Base-by-base conservation (phyloP, 2,329 filamentous ascomycete species). In the Hypoxylon sp. region DNA sequence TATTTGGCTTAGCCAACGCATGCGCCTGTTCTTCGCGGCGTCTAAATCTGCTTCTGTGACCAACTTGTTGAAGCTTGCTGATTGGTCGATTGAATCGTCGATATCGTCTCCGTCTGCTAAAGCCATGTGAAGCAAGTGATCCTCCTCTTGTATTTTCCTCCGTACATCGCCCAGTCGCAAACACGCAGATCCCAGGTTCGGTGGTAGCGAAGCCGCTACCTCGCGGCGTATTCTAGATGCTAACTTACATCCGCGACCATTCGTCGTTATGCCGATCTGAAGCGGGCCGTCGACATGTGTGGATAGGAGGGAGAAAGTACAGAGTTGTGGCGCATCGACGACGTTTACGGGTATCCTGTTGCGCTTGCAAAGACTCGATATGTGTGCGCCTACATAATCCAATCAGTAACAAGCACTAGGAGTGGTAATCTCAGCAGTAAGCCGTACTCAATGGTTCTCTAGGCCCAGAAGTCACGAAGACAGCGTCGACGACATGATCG, bases 211-310 rank as follows among this genome's bases (percentile, higher is more conserved):
- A 0, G 94, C 87, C 1, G 93, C 92, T 67, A 99, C 92, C 75
- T 98, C 96, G 62, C 96, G 88, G 14, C 94, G 89, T 74, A 99
- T 93, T 25, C 96, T 87, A 9, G 93, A 93, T 5, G 96, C 93
- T 30, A 99, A 87, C 80, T 97, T 98, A 83, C 96, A 98, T 1
- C 96, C 96, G 74, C 92, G 91, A 19, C 96, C 95, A 64, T 97
- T 98, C 0, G 96, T 98, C 2, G 96, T 98, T 63, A 99, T 92
- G 68, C 96, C 96, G 67, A 99, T 91, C 78, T 98, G 96, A 43
- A 99, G 85, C 9, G 96, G 95, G 0, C 96, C 96, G 75, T 98
- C 94, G 60, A 88, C 90, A 79, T 98, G 90, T 6, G 93, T 97
- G 23, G 94, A 96, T 49, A 98, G 89, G 57, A 99, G 86, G 4